Evolutionary conservation across 2,329 filamentous ascomycete species (phyloP).

Genomic region (Pseudogymnoascus sp.): DNA sequence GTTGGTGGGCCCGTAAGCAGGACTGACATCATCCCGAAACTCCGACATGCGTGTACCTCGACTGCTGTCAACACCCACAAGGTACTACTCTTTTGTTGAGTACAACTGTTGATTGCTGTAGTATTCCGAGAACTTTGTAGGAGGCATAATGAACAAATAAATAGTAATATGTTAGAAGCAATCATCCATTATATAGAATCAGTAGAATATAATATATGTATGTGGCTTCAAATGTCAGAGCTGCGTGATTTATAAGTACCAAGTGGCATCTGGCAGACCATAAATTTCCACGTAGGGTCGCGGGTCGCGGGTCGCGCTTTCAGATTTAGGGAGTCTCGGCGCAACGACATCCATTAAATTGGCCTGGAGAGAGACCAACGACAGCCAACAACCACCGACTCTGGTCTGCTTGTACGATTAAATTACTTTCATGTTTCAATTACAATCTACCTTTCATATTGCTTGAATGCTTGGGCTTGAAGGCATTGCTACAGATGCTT

Average conservation of each 20-base stretch:
- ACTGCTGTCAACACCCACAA: conserved; percentile 1
- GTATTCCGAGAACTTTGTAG: neutral
- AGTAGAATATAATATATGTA: neutral
- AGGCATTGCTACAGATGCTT: conserved; percentile 1
- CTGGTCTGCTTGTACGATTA: neutral
- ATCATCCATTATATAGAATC: neutral
- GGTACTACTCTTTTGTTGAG: neutral
- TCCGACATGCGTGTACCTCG: neutral
- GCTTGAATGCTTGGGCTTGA: conserved; percentile 2
- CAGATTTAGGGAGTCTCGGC: conserved; percentile 4
- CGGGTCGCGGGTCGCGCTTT: neutral
- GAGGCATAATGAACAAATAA: neutral
- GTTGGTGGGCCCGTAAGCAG: neutral
- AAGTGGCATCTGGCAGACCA: neutral
- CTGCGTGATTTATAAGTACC: neutral
- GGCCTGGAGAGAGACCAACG: neutral
- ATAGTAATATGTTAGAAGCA: neutral
- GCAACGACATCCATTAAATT: neutral
- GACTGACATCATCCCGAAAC: conserved; percentile 1
- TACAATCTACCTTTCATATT: conserved; percentile 1
- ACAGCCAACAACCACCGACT: neutral
- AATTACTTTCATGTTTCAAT: conserved; percentile 6
- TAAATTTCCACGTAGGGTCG: neutral
- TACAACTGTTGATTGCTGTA: neutral
- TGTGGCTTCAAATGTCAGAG: neutral